These are phyloP conservation scores for Bryoglossum gracile DNA, from an alignment of 495 filamentous ascomycete species.

Conservation along the genomic window DNA sequence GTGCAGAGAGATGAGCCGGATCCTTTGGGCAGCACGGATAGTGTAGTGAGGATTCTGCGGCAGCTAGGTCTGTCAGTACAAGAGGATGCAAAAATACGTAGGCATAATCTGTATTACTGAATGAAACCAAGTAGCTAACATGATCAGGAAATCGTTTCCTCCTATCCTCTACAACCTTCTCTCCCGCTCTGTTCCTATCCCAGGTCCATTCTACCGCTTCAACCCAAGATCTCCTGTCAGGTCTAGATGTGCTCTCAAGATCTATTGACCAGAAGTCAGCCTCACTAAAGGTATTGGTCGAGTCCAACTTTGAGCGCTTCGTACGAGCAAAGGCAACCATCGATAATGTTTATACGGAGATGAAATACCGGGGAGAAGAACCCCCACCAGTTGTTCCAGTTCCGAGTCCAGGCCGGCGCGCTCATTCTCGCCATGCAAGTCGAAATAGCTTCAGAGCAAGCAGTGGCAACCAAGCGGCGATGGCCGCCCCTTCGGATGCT, in stretches of 20 bases:
- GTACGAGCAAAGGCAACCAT: conserved; percentile 94
- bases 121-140: background rate
- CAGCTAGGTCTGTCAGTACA: conserved; percentile 73
- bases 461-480: conserved; percentile 31
- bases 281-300: conserved; percentile 88
- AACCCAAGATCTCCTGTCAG: conserved; percentile 67
- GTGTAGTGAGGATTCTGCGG: conserved; percentile 74
- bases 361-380: conserved; percentile 78
- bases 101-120: conserved; percentile 26
- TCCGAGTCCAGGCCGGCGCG: no score
- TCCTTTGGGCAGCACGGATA: conserved; percentile 71
- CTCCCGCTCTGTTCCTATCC: conserved; percentile 81
- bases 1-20: conserved; percentile 88
- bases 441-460: conserved; percentile 53
- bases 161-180: conserved; percentile 91
- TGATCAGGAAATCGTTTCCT: conserved; percentile 80
- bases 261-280: conserved; percentile 98
- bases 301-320: conserved; percentile 96
- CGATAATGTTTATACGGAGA: conserved; percentile 95
- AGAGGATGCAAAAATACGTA: conserved; percentile 71
- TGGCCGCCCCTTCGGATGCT: conserved; percentile 31
- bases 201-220: conserved; percentile 82
- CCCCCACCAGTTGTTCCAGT: conserved; percentile 36
- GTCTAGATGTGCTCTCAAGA: conserved; percentile 71
- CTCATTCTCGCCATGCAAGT: conserved; percentile 54